Percentiles rank a stretch among this genome's conserved stretches.
These are phyloP conservation scores for Saccharata proteae DNA, from an alignment of 2,329 filamentous ascomycete species.

Conservation along the genomic window DNA sequence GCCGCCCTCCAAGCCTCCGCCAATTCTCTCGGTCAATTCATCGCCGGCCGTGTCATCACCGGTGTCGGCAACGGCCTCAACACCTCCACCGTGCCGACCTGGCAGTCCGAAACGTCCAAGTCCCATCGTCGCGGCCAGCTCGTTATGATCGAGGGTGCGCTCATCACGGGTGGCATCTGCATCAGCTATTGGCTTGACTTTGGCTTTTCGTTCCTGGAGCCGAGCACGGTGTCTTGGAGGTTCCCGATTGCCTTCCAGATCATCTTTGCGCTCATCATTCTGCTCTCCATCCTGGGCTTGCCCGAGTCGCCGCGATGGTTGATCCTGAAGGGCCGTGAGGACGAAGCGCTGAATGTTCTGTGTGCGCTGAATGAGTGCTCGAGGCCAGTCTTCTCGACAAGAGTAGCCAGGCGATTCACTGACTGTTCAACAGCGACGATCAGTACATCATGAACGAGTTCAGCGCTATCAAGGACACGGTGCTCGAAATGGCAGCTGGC, in stretches of 20 bases:
- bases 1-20: conserved; percentile 46
- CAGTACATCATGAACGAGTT: conserved; percentile 25
- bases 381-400: conserved; percentile 14
- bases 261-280: conserved; percentile 41
- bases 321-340: conserved; percentile 42
- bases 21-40: conserved; percentile 33
- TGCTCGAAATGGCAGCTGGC: conserved; percentile 29
- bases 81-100: conserved; percentile 30
- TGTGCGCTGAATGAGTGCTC: conserved; percentile 18
- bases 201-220: conserved; percentile 39
- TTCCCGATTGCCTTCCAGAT: conserved; percentile 48
- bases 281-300: conserved; percentile 35
- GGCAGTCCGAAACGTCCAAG: conserved; percentile 36
- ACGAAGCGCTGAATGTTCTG: conserved; percentile 27
- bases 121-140: conserved; percentile 33
- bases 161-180: conserved; percentile 33
- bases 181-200: conserved; percentile 29
- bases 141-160: conserved; percentile 35
- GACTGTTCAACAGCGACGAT: conserved; percentile 17
- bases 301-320: conserved; percentile 50
- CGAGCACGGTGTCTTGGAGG: conserved; percentile 33
- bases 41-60: conserved; percentile 40
- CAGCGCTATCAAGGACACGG: conserved; percentile 24
- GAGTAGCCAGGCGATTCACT: no score
- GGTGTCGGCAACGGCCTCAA: conserved; percentile 35